These are phyloP conservation scores for Micromonas pusilla DNA, from an alignment of 139 green algal species.

Conservation along the genomic window DNA sequence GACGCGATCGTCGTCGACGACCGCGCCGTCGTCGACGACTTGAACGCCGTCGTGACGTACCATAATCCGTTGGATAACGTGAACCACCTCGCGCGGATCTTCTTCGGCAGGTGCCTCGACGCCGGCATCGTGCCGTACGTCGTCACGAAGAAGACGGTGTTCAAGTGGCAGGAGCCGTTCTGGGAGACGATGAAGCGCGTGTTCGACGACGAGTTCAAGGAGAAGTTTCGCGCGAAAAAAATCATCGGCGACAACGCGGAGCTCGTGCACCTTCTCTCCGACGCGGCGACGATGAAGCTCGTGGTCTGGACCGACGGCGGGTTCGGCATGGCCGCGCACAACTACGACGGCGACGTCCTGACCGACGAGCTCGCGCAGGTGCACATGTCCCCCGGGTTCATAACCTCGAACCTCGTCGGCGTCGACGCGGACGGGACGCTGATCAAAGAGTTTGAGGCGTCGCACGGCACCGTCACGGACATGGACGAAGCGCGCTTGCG, in stretches of 20 bases:
- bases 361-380: conserved; percentile 37
- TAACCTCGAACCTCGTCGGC: conserved; percentile 34
- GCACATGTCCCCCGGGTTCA: conserved; percentile 36
- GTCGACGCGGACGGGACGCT: conserved; percentile 25
- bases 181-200: conserved; percentile 32
- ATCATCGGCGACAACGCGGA: conserved; percentile 21
- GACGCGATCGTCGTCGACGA: conserved; percentile 29
- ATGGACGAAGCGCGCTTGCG: conserved; percentile 28
- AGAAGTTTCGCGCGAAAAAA: conserved; percentile 13
- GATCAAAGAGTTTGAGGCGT: conserved; percentile 41
- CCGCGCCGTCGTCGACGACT: conserved; percentile 14
- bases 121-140: conserved; percentile 30
- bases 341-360: conserved; percentile 41
- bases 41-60: conserved; percentile 31
- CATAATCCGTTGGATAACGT: conserved; percentile 39
- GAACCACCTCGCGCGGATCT: conserved; percentile 28
- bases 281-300: conserved; percentile 40
- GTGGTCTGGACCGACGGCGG: conserved; percentile 29
- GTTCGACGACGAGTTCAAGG: conserved; percentile 30
- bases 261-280: conserved; percentile 34
- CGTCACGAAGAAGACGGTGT: conserved; percentile 42
- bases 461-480: conserved; percentile 36
- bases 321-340: conserved; percentile 41
- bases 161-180: conserved; percentile 41
- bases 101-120: conserved; percentile 36